Percentiles rank a stretch among this genome's conserved stretches.
Evolutionary conservation across 2,329 filamentous ascomycete species (phyloP).

Genomic region (Pyrenophora graminea): DNA sequence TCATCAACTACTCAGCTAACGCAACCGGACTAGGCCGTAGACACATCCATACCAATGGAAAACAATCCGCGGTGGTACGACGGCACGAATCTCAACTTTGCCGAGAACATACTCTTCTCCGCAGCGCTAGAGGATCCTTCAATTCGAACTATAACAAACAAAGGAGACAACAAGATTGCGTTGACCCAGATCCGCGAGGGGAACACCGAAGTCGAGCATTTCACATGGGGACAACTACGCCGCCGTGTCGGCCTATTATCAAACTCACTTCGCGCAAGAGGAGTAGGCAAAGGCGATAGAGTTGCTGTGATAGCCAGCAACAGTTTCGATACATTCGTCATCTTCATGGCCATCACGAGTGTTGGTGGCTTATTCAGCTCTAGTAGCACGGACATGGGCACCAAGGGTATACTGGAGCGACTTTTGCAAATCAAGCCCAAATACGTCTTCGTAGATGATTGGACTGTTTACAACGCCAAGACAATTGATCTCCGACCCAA

Average conservation of each 20-base stretch:
- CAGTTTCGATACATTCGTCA: conserved; percentile 71
- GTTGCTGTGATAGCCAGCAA: conserved; percentile 77
- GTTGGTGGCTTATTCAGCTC: conserved; percentile 77
- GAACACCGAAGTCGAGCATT: conserved; percentile 54
- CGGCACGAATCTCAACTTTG: conserved; percentile 74
- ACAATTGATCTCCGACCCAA: conserved; percentile 72
- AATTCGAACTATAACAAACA: conserved; percentile 59
- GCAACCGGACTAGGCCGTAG: conserved; percentile 56
- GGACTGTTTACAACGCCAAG: conserved; percentile 78
- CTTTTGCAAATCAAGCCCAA: conserved; percentile 75
- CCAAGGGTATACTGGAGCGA: conserved; percentile 75
- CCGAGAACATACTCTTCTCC: conserved; percentile 77
- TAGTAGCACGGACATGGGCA: conserved; percentile 81
- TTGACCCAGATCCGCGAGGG: conserved; percentile 75
- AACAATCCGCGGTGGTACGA: conserved; percentile 76
- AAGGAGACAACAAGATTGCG: conserved; percentile 73
- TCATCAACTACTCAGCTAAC: too few species aligned
- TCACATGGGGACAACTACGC: conserved; percentile 72
- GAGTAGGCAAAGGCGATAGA: conserved; percentile 72
- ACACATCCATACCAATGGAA: conserved; percentile 72
- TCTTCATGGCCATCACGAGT: conserved; percentile 71
- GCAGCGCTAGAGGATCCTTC: conserved; percentile 49
- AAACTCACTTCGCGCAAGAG: conserved; percentile 67
- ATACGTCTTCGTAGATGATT: conserved; percentile 84
- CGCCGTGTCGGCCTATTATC: conserved; percentile 62